phyloP scores from a whole-genome alignment of 495 filamentous ascomycete species.

The Hypomontagnella monticulosa region DNA sequence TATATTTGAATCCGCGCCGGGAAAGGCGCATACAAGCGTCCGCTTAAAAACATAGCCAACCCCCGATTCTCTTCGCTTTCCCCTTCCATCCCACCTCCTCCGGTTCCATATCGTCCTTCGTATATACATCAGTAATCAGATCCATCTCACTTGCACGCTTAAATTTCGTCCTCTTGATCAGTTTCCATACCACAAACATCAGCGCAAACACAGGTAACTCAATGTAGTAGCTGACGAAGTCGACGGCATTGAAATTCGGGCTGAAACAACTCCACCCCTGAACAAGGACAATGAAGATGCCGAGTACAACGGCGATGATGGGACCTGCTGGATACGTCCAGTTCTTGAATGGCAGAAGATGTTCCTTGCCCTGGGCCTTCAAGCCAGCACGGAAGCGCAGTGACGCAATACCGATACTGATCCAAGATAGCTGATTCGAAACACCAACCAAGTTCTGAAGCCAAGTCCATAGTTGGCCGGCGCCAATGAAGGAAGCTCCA shows the following conservation, averaged over 20 bases:
- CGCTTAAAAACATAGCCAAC: conserved; percentile 35
- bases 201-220: conserved; percentile 64
- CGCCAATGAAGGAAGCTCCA: conserved; percentile 69
- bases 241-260: conserved; percentile 58
- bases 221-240: conserved; percentile 66
- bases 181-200: conserved; percentile 65
- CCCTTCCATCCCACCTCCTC: conserved; percentile 27
- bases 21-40: background rate
- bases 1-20: conserved; percentile 1
- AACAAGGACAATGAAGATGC: conserved; percentile 65
- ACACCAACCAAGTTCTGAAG: conserved; percentile 70
- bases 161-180: conserved; percentile 57
- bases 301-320: conserved; percentile 60
- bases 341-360: conserved; percentile 69
- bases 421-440: conserved; percentile 71
- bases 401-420: conserved; percentile 66
- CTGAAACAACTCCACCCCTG: conserved; percentile 70
- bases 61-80: conserved; percentile 26
- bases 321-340: conserved; percentile 69
- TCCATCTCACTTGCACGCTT: conserved; percentile 64
- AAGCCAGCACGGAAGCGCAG: conserved; percentile 67
- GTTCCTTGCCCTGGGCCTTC: conserved; percentile 61
- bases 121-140: conserved; percentile 49
- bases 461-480: conserved; percentile 68
- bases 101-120: conserved; percentile 34